Base-by-base conservation (phyloP, 495 filamentous ascomycete species). In the Peziza echinospora region DNA sequence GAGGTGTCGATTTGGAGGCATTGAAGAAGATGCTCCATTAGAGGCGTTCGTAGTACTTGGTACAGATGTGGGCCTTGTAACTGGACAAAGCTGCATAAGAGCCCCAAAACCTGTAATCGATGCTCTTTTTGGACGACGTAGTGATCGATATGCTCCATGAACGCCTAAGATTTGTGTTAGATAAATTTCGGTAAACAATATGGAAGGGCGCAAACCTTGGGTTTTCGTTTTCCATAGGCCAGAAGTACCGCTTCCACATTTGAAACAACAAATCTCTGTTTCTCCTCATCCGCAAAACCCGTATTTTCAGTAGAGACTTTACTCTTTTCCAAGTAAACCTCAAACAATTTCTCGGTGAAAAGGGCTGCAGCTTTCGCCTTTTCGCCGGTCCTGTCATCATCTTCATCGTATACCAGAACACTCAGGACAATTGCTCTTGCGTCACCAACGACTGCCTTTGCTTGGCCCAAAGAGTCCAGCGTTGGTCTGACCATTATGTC, bases 1-100 rank as follows among this genome's bases (percentile, higher is more conserved):
- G 76, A 80, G 11, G 77, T 79, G 54, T 84, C 80, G 41, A 71
- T 69, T 54, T 80, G 73, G 5, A 84, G 64, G 46, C 76, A 82
- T 55, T 70, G 71, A 26, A 82, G 64, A 5, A 84, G 65, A 55
- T 76, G 72, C 42, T 68, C 66, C 46, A 84, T 72, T 13, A 84
- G 58, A 1, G 72, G 68, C 6, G 78, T 83, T 47, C 80, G 66
- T 1, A 77, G 55, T 26, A 82, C 69, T 30, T 77, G 67, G 55
- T 84, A 68, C 0, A 84, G 65, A 63, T 82, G 80, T 26, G 80
- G 80, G 22, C 78, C 77, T 49, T 78, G 71, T 46, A 72, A 66
- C 40, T 70, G 69, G 21, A 84, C 65, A 53, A 80, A 84, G 11
- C 71, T 67, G 49, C 68, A 71, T 9, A 84, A 60, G 1, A 84